Percentiles rank a stretch among this genome's conserved stretches.
Evolutionary conservation across 306 rosid genomes (phyloP).

Genomic region (Oxytropis ochrocephala): DNA sequence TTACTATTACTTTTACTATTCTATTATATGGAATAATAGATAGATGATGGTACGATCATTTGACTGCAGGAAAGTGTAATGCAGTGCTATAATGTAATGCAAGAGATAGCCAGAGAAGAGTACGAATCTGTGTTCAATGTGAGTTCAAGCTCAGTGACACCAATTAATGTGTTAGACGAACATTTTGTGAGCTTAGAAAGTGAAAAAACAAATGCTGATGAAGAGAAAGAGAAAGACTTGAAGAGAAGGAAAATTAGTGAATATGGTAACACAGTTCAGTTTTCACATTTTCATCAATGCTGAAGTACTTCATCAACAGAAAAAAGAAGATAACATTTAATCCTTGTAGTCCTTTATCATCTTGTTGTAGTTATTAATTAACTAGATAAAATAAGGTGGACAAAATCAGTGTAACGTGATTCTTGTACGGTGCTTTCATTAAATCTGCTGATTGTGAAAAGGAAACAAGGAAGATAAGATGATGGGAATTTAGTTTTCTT

Average conservation of each 20-base stretch:
- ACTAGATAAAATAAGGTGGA: neutral
- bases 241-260: constrained; percentile 49
- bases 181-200: constrained; percentile 69
- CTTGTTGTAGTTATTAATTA: neutral
- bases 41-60: neutral
- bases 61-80: constrained; percentile 44
- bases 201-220: constrained; percentile 37
- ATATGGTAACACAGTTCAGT: constrained; percentile 39
- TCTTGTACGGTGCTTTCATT: constrained; percentile 27
- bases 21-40: neutral
- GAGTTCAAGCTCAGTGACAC: constrained; percentile 55
- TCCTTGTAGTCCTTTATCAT: constrained; percentile 16
- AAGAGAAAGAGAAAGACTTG: constrained; percentile 47
- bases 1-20: neutral
- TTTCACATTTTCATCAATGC: constrained; percentile 36
- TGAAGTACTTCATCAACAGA: constrained; percentile 18
- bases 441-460: constrained; percentile 22
- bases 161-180: constrained; percentile 76
- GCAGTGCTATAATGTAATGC: constrained; percentile 51
- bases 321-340: constrained; percentile 20
- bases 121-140: constrained; percentile 42
- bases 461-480: constrained; percentile 23
- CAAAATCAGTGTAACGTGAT: constrained; percentile 36
- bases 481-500: constrained; percentile 11
- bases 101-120: constrained; percentile 47